Base-by-base conservation (phyloP, 2,329 filamentous ascomycete species). In the Raffaelea deltoideospora region DNA sequence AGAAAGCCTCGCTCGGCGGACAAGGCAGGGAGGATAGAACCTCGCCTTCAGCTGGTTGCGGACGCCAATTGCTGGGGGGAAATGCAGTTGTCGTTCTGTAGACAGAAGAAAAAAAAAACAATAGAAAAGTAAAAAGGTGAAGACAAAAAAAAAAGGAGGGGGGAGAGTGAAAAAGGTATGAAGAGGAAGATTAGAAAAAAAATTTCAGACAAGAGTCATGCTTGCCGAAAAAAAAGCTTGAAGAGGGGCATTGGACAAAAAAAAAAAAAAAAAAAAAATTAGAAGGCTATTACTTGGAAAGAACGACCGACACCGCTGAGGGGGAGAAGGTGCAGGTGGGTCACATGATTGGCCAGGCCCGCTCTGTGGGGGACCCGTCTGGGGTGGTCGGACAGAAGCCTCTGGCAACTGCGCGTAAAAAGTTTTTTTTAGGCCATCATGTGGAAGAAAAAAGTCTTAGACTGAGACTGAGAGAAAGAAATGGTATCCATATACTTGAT, bases 41-140 rank as follows among this genome's bases (percentile, higher is more conserved):
- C 39, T 37, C 37, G 33, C 37, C 35, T 37, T 35, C 37, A 28
- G 29, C 31, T 35, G 35, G 32, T 36, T 32, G 31, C 30, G 31
- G 27, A 27, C 34, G 34, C 36, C 40, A 35, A 28, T 34, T 28
- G 33, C 33, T 34, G 33, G 24, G 18, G 33, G 18, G 19, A 29
- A 27, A 29, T 15, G 9, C 3, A 28, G 22, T 21, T 29, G 27
- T 14, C 11, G 11, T 20, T 22, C n/a, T 17, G 17, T 17, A 27
- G 31, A 22, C 10, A 17, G 24, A 29, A 27, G 11, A 32, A 14
- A 29, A 26, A 31, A 26, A 30, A 31, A 13, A 26, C 8, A 8
- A 26, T 13, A 13, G 23, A 26, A 26, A 26, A 8, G 13, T 8
- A 26, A 26, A 26, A 26, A 13, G 13, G 13, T 26, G 8, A 13